Percentiles rank a stretch among this genome's conserved stretches.
Conservation (phyloP, 495 filamentous ascomycete species). For the Thermochaetoides thermophila region DNA sequence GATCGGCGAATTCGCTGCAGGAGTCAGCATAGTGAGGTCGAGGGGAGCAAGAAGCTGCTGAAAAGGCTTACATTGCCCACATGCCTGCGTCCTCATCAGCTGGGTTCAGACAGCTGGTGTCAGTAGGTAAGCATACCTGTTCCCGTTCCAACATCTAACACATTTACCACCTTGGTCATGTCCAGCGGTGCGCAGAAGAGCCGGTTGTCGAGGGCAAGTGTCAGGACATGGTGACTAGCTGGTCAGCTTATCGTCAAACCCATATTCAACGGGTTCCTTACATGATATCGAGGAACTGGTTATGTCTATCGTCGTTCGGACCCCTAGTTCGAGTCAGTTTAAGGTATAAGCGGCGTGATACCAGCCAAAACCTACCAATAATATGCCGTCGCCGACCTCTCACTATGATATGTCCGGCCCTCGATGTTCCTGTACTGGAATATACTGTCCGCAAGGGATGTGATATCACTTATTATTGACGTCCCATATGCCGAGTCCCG, state of each 20-base stretch:
- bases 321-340: too few species aligned
- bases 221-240: constrained; percentile 22
- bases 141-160: constrained; percentile 54
- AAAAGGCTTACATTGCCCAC: constrained; percentile 24
- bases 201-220: constrained; percentile 34
- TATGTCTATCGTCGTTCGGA: constrained; percentile 26
- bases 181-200: constrained; percentile 42
- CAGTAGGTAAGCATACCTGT: constrained; percentile 14
- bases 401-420: constrained; percentile 25
- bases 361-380: constrained; percentile 16
- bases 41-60: not conserved
- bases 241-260: too few species aligned
- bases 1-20: constrained; percentile 28
- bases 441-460: constrained; percentile 29
- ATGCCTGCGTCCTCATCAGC: constrained; percentile 11
- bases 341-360: too few species aligned
- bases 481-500: constrained; percentile 23
- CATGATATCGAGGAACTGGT: constrained; percentile 27
- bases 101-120: not conserved
- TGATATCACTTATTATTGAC: constrained; percentile 23
- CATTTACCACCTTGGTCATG: constrained; percentile 21
- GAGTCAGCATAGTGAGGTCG: not conserved
- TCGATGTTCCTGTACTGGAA: constrained; percentile 27
- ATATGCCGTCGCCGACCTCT: constrained; percentile 10
- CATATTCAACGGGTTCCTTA: constrained; percentile 8